Percentiles rank a stretch among this genome's conserved stretches.
Evolutionary conservation across 768 basidiomycete species (phyloP).

Genomic region (Boletus tylopilopsis): DNA sequence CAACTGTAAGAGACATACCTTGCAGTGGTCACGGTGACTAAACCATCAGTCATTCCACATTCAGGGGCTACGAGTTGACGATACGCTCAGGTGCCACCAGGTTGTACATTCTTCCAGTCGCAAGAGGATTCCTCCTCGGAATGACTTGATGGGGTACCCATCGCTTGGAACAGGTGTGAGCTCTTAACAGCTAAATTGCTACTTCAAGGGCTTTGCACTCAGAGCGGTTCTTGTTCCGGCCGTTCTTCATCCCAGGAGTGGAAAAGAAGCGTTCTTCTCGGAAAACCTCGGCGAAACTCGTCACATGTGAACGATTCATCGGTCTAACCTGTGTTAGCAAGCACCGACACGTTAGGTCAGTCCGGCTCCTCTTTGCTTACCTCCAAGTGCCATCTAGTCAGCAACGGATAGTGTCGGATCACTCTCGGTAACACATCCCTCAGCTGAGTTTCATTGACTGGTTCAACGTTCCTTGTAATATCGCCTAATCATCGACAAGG

Average conservation of each 20-base stretch:
- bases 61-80: too few relatives aligned
- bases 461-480: conserved; percentile 19
- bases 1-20: not conserved
- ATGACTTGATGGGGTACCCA: not conserved
- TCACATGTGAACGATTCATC: not conserved
- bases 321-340: too few relatives aligned
- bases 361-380: conserved; percentile 1
- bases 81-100: not conserved
- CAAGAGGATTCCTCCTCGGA: conserved; percentile 1
- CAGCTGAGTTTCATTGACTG: conserved; percentile 6
- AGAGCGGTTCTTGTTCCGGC: conserved; percentile 16
- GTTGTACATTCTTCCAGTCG: not conserved
- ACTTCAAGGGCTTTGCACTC: not conserved
- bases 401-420: conserved; percentile 17
- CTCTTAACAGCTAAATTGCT: not conserved
- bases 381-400: not conserved
- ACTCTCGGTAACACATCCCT: conserved; percentile 2
- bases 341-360: conserved; percentile 2
- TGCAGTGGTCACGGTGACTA: not conserved
- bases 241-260: conserved; percentile 1
- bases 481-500: conserved; percentile 23
- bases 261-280: conserved; percentile 2
- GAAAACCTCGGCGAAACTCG: conserved; percentile 10
- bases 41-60: not conserved
- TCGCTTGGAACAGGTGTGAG: not conserved